phyloP scores from a whole-genome alignment of 163 green algal genomes.

The Scenedesmus sp. region DNA sequence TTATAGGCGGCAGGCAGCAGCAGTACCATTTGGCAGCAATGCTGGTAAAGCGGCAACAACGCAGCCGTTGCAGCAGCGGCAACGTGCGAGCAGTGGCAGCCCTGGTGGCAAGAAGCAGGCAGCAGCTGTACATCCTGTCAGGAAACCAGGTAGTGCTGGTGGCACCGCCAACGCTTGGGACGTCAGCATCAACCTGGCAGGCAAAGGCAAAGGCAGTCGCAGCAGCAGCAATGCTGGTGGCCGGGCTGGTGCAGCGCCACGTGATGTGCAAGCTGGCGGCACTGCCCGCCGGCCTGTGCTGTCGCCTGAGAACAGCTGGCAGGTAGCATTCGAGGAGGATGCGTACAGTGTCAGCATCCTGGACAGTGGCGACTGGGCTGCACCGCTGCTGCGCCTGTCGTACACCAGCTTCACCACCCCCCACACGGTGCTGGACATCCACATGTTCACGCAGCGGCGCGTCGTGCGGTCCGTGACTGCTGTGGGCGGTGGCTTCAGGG shows the following conservation, averaged over 20 bases:
- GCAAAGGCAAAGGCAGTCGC: not conserved
- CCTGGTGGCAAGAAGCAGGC: not conserved
- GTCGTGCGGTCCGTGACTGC: not conserved
- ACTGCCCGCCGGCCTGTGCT: not conserved
- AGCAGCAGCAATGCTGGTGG: not conserved
- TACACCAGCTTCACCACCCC: constrained; percentile 88
- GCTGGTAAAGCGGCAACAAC: not conserved
- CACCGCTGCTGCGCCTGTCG: constrained; percentile 78
- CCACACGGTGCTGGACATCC: constrained; percentile 81
- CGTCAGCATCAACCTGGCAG: not conserved
- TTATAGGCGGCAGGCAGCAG: not conserved
- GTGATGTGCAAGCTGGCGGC: not conserved
- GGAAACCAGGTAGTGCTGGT: not conserved
- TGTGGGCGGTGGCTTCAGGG: constrained; percentile 87
- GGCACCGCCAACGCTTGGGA: not conserved
- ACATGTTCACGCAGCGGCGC: constrained; percentile 76
- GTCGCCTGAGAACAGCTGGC: constrained; percentile 38
- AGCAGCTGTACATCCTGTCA: not conserved
- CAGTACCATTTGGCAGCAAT: not conserved
- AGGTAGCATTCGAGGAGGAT: constrained; percentile 50
- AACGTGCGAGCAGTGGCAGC: not conserved
- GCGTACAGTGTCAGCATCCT: constrained; percentile 41
- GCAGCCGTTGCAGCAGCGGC: not conserved
- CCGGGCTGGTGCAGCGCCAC: not conserved
- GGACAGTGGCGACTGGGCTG: constrained; percentile 69